These are phyloP conservation scores for Chlorella ohadii DNA, from an alignment of 139 green algal genomes.

Conservation along the genomic window DNA sequence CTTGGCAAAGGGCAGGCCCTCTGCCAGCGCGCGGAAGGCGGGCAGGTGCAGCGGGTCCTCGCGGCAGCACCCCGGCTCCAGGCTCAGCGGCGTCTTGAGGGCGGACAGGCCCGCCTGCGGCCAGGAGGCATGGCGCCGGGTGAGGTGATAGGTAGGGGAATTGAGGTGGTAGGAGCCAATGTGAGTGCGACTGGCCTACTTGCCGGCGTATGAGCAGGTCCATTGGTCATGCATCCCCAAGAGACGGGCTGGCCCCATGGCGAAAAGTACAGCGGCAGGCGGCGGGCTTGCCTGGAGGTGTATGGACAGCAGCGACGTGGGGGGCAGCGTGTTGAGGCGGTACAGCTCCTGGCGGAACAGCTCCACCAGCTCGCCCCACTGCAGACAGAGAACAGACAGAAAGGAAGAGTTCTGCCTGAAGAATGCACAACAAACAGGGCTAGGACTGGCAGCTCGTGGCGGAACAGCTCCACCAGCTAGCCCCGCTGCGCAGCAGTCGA, in stretches of 20 bases:
- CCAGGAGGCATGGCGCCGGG: no score
- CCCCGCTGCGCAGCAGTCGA: neutral
- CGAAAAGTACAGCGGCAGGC: no score
- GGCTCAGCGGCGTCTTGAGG: conserved; percentile 80
- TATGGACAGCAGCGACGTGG: conserved; percentile 74
- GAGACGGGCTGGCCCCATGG: no score
- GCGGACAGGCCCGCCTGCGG: conserved; percentile 83
- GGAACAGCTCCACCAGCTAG: neutral
- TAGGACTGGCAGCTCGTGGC: neutral
- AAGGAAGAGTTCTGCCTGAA: no score
- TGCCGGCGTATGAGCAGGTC: no score
- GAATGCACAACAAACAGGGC: no score
- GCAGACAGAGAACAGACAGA: conserved; percentile 3
- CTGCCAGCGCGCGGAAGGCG: conserved; percentile 78
- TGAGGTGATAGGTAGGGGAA: no score
- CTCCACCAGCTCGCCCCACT: conserved; percentile 73
- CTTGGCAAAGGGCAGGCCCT: conserved; percentile 86
- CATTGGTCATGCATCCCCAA: no score
- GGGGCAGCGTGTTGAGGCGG: conserved; percentile 80
- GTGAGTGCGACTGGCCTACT: no score
- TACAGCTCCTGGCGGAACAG: conserved; percentile 84
- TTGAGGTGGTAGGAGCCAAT: no score
- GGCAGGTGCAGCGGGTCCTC: conserved; percentile 85
- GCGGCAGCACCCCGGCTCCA: conserved; percentile 48
- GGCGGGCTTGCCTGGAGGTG: conserved; percentile 82